Evolutionary conservation across 2,329 filamentous ascomycete species (phyloP), one percentile per base, ranked within the genome.

Genomic region (Daldinia sp.): DNA sequence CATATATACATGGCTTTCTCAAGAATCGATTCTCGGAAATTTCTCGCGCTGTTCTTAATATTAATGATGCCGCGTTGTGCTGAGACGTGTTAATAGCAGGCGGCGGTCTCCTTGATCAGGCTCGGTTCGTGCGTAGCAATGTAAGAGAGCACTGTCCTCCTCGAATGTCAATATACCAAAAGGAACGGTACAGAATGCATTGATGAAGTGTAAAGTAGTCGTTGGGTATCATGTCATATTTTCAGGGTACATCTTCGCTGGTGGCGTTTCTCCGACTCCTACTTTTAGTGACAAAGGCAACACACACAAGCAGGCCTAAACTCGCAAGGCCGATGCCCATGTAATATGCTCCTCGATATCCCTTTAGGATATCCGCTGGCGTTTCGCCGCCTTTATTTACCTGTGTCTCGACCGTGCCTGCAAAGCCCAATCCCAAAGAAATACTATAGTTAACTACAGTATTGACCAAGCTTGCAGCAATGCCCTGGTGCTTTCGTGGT

Each of bases 381-480:
- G 15, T 68, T 2, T 6, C 3, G 4, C 64, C 67, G 7, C 70
- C 70, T 10, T 70, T 67, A 30, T 61, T 68, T n/a, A 72, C 64
- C 17, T 73, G 64, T 23, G 64, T 59, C 34, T 73, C 70, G 21
- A 74, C 67, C 0, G 82, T 85, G 0, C 83, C 83, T 0, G 83
- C 84, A 47, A 87, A 78, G 0, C 84, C 85, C 1, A 87, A 73
- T 0, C 81, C 83, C 10, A 86, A 73, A 1, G 80, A 82, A 37
- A 87, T 86, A 58, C 78, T 81, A 68, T 87, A 87, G 69, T 87
- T 87, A 49, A 87, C 81, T 19, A 85, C 75, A 0, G 84, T 87
- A 51, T 80, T 84, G 52, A 87, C 81, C 27, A 87, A 70, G 21
- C 78, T 81, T 0, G 74, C 74, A 2, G 68, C 74, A 30, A 75